A percentile compares a stretch with the other conserved stretches of the same genome.
Evolutionary conservation across 306 rosid species (phyloP).

Genomic region (Vicia villosa): DNA sequence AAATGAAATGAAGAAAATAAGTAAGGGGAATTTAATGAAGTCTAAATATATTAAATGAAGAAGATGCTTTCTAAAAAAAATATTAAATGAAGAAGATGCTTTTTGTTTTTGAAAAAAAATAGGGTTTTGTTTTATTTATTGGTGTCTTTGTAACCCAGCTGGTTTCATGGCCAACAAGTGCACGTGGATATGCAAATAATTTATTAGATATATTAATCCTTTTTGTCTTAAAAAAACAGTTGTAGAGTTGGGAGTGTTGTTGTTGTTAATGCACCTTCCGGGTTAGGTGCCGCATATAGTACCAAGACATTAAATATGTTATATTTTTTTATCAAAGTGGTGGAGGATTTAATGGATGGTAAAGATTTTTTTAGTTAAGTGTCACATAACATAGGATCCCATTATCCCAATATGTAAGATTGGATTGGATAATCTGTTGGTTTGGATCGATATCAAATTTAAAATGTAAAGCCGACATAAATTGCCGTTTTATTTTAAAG

Average conservation of each 20-base stretch:
- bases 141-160: constrained; percentile 16
- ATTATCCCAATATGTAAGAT: too few relatives aligned
- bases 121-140: constrained; percentile 34
- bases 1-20: background rate
- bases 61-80: constrained; percentile 36
- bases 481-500: too few relatives aligned
- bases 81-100: too few relatives aligned
- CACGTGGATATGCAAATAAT: constrained; percentile 33
- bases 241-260: background rate
- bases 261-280: constrained; percentile 26
- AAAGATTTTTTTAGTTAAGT: too few relatives aligned
- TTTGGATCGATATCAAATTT: too few relatives aligned
- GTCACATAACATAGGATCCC: too few relatives aligned
- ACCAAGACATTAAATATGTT: background rate
- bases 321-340: background rate
- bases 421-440: too few relatives aligned
- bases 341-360: background rate
- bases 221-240: background rate
- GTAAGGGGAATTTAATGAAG: constrained; percentile 14
- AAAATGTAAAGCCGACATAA: too few relatives aligned
- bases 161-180: constrained; percentile 15
- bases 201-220: background rate
- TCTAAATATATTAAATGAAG: constrained; percentile 10
- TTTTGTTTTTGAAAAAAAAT: constrained; percentile 18
- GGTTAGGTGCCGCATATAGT: constrained; percentile 16